Conservation (phyloP, 495 filamentous ascomycete species). For the Xylaria curta region DNA sequence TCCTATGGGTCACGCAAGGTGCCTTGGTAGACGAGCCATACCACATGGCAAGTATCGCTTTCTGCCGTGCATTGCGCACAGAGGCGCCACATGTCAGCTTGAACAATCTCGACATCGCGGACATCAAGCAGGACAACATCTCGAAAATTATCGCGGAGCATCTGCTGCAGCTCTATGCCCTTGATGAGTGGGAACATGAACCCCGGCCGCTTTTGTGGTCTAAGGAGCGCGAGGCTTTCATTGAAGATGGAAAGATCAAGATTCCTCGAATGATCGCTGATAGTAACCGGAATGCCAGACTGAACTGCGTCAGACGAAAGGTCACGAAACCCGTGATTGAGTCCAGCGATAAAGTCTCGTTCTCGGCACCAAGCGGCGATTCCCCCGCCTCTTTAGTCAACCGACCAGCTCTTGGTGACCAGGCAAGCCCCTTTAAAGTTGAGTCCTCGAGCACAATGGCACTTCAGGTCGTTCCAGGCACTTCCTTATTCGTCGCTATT, state of each 20-base stretch:
- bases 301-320: conserved; percentile 1
- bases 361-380: neutral
- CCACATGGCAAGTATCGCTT: conserved; percentile 29
- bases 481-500: conserved; percentile 7
- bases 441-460: conserved; percentile 8
- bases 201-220: conserved; percentile 35
- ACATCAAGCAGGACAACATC: conserved; percentile 16
- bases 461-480: neutral
- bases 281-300: conserved; percentile 1
- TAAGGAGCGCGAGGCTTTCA: conserved; percentile 41
- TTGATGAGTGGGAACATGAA: conserved; percentile 14
- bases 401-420: neutral
- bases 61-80: conserved; percentile 15
- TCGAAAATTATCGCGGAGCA: conserved; percentile 24
- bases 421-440: neutral
- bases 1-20: conserved; percentile 52
- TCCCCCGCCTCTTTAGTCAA: neutral
- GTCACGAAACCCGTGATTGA: neutral
- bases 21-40: conserved; percentile 24
- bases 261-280: conserved; percentile 6
- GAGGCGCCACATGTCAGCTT: conserved; percentile 39
- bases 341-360: neutral
- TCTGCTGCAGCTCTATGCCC: conserved; percentile 20
- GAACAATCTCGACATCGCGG: conserved; percentile 41
- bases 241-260: conserved; percentile 27